Percentiles rank a stretch among this genome's conserved stretches.
phyloP scores from a whole-genome alignment of 495 filamentous ascomycete genomes.

The Saxophila tyrrhenica region DNA sequence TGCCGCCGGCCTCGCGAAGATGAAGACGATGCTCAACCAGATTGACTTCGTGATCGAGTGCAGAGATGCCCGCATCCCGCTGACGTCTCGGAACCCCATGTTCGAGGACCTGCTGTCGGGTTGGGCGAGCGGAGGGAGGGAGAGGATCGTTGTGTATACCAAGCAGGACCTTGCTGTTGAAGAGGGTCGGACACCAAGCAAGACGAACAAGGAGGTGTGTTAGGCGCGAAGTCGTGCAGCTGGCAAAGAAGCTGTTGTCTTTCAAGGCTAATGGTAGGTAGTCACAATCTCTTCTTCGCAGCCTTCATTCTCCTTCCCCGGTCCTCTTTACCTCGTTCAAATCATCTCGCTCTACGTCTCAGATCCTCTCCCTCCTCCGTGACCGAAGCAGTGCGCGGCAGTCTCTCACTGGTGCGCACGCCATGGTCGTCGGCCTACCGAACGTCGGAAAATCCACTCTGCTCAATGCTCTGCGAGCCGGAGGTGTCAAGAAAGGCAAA shows the following conservation, averaged over 20 bases:
- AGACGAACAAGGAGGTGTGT: constrained; percentile 11
- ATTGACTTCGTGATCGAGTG: constrained; percentile 90
- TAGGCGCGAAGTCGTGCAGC: constrained; percentile 1
- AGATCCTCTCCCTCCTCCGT: constrained; percentile 48
- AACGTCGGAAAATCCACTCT: constrained; percentile 90
- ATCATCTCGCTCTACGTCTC: constrained; percentile 37
- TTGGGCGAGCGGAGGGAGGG: constrained; percentile 22
- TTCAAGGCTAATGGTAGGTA: not conserved
- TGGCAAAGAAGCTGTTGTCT: not conserved
- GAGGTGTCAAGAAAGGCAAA: constrained; percentile 59
- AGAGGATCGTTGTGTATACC: constrained; percentile 81
- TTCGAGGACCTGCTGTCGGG: constrained; percentile 64
- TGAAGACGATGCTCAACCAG: constrained; percentile 69
- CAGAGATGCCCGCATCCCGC: constrained; percentile 80
- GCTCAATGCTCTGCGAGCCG: constrained; percentile 68
- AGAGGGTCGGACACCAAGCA: constrained; percentile 17
- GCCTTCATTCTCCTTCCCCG: constrained; percentile 43
- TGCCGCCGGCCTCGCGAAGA: constrained; percentile 64
- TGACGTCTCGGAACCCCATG: constrained; percentile 81
- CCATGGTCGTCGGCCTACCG: constrained; percentile 91
- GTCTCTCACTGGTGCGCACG: constrained; percentile 57
- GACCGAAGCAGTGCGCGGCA: constrained; percentile 34
- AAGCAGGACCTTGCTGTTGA: constrained; percentile 62
- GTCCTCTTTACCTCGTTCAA: constrained; percentile 55
- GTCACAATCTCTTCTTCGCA: constrained; percentile 33